Evolutionary conservation across 768 basidiomycete genomes (phyloP).

Genomic region (Podaxis carcinomalis): DNA sequence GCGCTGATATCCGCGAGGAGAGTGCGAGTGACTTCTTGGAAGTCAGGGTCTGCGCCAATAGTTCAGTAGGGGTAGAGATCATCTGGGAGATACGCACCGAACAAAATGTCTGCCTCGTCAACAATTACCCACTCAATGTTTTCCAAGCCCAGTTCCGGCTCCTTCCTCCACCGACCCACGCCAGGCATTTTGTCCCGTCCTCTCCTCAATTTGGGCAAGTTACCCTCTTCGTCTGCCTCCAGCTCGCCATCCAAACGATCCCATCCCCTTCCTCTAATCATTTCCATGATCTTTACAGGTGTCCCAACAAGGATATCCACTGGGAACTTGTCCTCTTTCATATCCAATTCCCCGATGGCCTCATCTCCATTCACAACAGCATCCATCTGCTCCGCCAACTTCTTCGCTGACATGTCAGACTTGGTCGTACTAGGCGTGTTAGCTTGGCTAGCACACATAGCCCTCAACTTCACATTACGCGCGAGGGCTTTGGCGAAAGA

Average conservation of each 20-base stretch:
- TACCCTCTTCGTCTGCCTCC: conserved; percentile 16
- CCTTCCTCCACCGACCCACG: conserved; percentile 35
- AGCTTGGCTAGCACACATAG: conserved; percentile 62
- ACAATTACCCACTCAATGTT: conserved; percentile 86
- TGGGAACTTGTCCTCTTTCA: conserved; percentile 16
- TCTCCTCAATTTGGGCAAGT: conserved; percentile 9
- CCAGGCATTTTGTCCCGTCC: conserved; percentile 29
- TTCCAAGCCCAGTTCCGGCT: conserved; percentile 57
- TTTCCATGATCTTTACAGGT: conserved; percentile 60
- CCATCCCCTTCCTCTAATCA: conserved; percentile 55
- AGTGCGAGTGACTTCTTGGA: conserved; percentile 65
- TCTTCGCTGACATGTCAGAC: conserved; percentile 38
- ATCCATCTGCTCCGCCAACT: conserved; percentile 40
- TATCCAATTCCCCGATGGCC: conserved; percentile 13
- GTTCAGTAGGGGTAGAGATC: not conserved
- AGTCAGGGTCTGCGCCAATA: conserved; percentile 64
- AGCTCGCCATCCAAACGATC: conserved; percentile 25
- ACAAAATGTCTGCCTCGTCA: conserved; percentile 88
- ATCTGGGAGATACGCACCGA: conserved; percentile 49
- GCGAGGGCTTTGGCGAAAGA: conserved; percentile 68
- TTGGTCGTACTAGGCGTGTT: conserved; percentile 36
- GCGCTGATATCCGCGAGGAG: conserved; percentile 68
- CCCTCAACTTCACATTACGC: conserved; percentile 74
- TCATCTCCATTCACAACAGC: conserved; percentile 9
- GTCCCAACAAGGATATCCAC: conserved; percentile 67